These are phyloP conservation scores for Alloascoidea hylecoeti DNA, from an alignment of 805 yeast species.

Conservation along the genomic window DNA sequence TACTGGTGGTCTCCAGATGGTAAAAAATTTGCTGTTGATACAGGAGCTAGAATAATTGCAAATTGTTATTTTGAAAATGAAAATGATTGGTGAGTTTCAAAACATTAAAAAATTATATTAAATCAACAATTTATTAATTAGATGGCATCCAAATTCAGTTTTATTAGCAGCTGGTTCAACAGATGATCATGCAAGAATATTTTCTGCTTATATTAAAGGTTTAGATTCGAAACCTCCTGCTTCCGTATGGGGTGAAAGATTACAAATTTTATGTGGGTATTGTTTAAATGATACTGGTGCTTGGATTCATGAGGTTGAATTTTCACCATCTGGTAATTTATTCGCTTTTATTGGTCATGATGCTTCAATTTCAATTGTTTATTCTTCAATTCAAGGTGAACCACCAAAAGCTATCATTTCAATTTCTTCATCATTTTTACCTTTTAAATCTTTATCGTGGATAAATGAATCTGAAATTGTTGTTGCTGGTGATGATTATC, in stretches of 20 bases:
- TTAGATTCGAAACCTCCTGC: slow-evolving; percentile 74
- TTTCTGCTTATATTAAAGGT: slow-evolving; percentile 80
- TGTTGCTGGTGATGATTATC: slow-evolving; percentile 88
- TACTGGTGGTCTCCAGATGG: slow-evolving; percentile 93
- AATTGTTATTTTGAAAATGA: slow-evolving; percentile 92
- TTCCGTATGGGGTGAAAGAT: slow-evolving; percentile 84
- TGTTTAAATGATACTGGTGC: slow-evolving; percentile 56
- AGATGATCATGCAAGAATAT: slow-evolving; percentile 84
- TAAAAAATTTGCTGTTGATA: slow-evolving; percentile 92
- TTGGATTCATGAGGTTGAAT: slow-evolving; percentile 86
- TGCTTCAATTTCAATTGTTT: slow-evolving; percentile 66
- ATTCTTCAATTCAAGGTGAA: slow-evolving; percentile 53
- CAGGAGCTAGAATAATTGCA: slow-evolving; percentile 88
- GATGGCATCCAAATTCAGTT: slow-evolving; percentile 92
- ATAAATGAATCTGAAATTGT: slow-evolving; percentile 50
- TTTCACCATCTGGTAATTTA: slow-evolving; percentile 67
- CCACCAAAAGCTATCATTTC: slow-evolving; percentile 48
- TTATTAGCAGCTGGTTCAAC: slow-evolving; percentile 84
- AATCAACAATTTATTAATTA: slow-evolving; percentile 68
- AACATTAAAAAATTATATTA: slow-evolving; percentile 90
- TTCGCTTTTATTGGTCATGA: slow-evolving; percentile 81
- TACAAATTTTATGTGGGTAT: slow-evolving; percentile 82
- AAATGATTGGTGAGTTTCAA: slow-evolving; percentile 99
- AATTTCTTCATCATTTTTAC: slow-evolving; percentile 56
- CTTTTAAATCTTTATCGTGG: slow-evolving; percentile 69